These are phyloP conservation scores for Periconia macrospinosa DNA, from an alignment of 2,329 filamentous ascomycete species.

Conservation along the genomic window DNA sequence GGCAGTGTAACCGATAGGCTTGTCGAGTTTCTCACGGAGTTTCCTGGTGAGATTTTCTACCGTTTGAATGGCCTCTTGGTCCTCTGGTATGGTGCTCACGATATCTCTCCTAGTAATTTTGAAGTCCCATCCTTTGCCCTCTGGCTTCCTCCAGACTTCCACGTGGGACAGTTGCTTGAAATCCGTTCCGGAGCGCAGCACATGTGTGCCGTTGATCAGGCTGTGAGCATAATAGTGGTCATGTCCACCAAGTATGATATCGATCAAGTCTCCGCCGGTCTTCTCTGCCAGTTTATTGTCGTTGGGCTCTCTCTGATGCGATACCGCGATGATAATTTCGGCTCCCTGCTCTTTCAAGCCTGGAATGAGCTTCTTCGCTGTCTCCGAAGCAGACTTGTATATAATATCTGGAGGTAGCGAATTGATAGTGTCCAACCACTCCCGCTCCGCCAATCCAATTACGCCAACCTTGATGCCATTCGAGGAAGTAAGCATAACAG, in stretches of 20 bases:
- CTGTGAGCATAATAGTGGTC: conserved; percentile 86
- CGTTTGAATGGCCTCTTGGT: conserved; percentile 62
- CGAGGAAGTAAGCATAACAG: conserved; percentile 74
- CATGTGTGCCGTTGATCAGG: conserved; percentile 76
- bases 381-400: conserved; percentile 76
- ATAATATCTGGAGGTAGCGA: conserved; percentile 77
- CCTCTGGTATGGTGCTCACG: conserved; percentile 66
- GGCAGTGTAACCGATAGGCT: conserved; percentile 77
- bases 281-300: conserved; percentile 82
- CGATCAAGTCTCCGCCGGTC: conserved; percentile 69
- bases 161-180: conserved; percentile 93
- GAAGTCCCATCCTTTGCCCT: conserved; percentile 70
- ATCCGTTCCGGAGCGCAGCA: conserved; percentile 85
- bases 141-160: conserved; percentile 66
- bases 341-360: conserved; percentile 74
- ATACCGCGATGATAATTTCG: conserved; percentile 79
- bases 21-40: conserved; percentile 75
- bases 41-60: conserved; percentile 71
- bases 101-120: conserved; percentile 76
- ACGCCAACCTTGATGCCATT: conserved; percentile 86
- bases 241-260: conserved; percentile 85
- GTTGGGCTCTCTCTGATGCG: conserved; percentile 86
- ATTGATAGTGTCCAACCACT: conserved; percentile 90
- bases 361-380: conserved; percentile 75
- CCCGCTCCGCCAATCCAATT: conserved; percentile 81